Conservation (phyloP, 805 yeast species). For the Kluyveromyces aestuarii region DNA sequence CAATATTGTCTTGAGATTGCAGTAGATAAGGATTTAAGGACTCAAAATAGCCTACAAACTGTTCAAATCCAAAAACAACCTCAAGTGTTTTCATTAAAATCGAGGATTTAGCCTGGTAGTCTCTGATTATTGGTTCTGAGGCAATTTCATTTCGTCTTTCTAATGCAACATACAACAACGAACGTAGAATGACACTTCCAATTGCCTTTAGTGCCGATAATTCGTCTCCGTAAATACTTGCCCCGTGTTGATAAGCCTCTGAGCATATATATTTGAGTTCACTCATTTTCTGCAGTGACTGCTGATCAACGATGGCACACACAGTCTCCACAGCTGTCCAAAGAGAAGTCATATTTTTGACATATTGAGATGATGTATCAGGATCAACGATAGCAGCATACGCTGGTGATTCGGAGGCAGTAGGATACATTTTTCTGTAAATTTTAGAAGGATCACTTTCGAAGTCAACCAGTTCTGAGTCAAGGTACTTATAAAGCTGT, state of each 20-base stretch:
- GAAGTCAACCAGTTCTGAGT: slow-evolving; percentile 40
- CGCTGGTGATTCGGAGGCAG: slow-evolving; percentile 36
- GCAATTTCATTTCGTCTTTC: slow-evolving; percentile 19
- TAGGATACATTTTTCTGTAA: slow-evolving; percentile 33
- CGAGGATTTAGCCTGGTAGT: slow-evolving; percentile 10
- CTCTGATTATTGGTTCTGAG: slow-evolving; percentile 1
- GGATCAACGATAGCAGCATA: slow-evolving; percentile 72
- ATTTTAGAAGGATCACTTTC: slow-evolving; percentile 74
- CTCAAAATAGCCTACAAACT: slow-evolving; percentile 22
- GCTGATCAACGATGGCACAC: slow-evolving; percentile 31
- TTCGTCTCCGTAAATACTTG: slow-evolving; percentile 46
- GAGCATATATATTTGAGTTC: slow-evolving; percentile 50
- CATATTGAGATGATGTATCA: slow-evolving; percentile 60
- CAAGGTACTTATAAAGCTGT: slow-evolving; percentile 30
- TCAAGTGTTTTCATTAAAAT: slow-evolving; percentile 13
- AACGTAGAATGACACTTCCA: slow-evolving; percentile 26
- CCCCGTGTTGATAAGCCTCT: slow-evolving; percentile 32
- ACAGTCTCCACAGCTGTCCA: slow-evolving; percentile 63
- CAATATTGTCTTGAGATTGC: slow-evolving; percentile 22
- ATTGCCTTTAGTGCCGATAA: slow-evolving; percentile 57
- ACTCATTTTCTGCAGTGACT: slow-evolving; percentile 32
- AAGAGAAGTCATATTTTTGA: slow-evolving; percentile 61
- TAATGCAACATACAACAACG: slow-evolving; percentile 19
- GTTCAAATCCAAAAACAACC: slow-evolving; percentile 21
- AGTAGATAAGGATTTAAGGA: slow-evolving; percentile 27